A percentile compares a stretch with the other conserved stretches of the same genome.
phyloP scores from a whole-genome alignment of 768 basidiomycete genomes.

The Hericium erinaceus region DNA sequence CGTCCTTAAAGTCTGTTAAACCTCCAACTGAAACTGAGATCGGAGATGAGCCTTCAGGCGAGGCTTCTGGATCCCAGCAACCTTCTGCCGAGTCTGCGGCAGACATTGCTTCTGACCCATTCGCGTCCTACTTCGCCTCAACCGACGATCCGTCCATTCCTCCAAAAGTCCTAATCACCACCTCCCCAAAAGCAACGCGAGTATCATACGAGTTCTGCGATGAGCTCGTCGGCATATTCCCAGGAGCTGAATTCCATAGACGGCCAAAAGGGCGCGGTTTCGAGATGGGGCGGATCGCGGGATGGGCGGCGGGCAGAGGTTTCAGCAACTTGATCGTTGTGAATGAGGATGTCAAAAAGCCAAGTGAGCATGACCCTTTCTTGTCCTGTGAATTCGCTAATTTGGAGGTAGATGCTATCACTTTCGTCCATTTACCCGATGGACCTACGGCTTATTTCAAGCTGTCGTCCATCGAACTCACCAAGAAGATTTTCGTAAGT shows the following conservation, averaged over 20 bases:
- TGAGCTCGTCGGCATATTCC: conserved; percentile 81
- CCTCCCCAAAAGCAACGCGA: conserved; percentile 82
- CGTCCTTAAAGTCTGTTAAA: conserved; percentile 7
- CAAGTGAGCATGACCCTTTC: conserved; percentile 53
- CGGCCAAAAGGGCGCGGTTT: conserved; percentile 86
- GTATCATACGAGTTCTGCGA: conserved; percentile 89
- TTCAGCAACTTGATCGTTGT: conserved; percentile 88
- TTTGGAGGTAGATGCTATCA: conserved; percentile 69
- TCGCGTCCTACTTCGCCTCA: conserved; percentile 67
- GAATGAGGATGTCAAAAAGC: conserved; percentile 91
- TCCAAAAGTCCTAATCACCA: conserved; percentile 86
- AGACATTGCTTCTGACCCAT: conserved; percentile 68
- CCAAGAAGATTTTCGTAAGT: conserved; percentile 77
- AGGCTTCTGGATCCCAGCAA: conserved; percentile 21
- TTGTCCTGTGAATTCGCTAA: no score
- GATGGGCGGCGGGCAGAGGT: conserved; percentile 85
- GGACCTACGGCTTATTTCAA: conserved; percentile 97
- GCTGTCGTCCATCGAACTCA: conserved; percentile 78
- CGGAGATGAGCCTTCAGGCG: conserved; percentile 8
- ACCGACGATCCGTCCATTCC: conserved; percentile 60
- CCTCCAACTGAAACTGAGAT: conserved; percentile 6
- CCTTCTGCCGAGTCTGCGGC: conserved; percentile 48
- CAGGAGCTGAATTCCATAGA: conserved; percentile 83
- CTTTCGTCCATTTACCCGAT: conserved; percentile 79
- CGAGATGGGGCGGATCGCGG: conserved; percentile 83